These are phyloP conservation scores for Helotiales sp. DNA, from an alignment of 2,329 filamentous ascomycete genomes.

Conservation along the genomic window DNA sequence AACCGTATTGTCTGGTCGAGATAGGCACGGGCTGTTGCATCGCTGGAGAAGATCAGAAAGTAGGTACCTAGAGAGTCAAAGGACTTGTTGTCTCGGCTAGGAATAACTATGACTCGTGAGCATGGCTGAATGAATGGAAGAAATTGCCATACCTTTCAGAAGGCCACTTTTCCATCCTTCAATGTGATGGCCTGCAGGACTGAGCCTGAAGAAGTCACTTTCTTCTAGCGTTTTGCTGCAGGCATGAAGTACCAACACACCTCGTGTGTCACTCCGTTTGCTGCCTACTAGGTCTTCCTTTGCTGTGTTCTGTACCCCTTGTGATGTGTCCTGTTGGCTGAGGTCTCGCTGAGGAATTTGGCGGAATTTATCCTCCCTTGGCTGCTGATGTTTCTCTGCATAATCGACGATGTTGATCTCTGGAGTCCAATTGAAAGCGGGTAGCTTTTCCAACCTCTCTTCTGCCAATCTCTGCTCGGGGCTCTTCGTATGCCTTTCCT, in stretches of 20 bases:
- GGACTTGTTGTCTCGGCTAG: conserved; percentile 62
- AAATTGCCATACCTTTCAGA: conserved; percentile 46
- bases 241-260: conserved; percentile 55
- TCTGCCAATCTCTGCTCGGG: conserved; percentile 9
- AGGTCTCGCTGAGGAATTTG: conserved; percentile 1
- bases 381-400: background rate
- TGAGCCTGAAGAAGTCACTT: conserved; percentile 70
- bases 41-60: conserved; percentile 65
- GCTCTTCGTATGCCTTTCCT: conserved; percentile 40
- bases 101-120: conserved; percentile 43
- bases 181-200: conserved; percentile 61
- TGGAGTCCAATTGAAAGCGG: conserved; percentile 29
- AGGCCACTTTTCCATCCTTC: conserved; percentile 68
- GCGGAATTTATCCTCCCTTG: background rate
- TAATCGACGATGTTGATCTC: conserved; percentile 3
- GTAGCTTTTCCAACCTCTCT: conserved; percentile 27
- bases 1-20: conserved; percentile 53
- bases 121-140: background rate
- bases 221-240: conserved; percentile 60
- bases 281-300: background rate
- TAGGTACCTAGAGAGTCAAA: conserved; percentile 65
- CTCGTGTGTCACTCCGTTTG: background rate
- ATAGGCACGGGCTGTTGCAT: conserved; percentile 61
- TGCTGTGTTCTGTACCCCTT: background rate
- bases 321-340: background rate